Evolutionary conservation across 202 grass and related monocot species (phyloP), one percentile per base, ranked within the genome.

Genomic region (Digitaria exilis): DNA sequence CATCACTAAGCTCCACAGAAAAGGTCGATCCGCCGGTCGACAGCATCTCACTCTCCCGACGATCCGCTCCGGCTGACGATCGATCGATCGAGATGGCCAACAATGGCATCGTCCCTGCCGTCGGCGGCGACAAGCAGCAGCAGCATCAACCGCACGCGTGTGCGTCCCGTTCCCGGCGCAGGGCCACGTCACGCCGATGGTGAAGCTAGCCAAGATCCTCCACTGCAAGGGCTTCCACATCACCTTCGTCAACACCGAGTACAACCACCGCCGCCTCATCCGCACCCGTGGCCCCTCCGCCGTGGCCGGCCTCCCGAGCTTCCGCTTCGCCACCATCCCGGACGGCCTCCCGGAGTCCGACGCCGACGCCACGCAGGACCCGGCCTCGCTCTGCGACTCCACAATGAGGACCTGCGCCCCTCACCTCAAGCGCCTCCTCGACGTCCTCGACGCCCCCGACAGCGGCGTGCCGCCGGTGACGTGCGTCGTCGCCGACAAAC

Each of bases 161-260:
- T 88, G 81, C 63, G 4, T 91, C 6, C 81, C 85, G 52, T 85
- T 69, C 78, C 85, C 81, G 61, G 63, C 80, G 41, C 76, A 87
- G 78, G 89, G 89, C 29, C 89, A 91, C 80, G 21, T 91, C 59
- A 91, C 77, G 42, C 85, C 85, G 19, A 91, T 91, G 89, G 25
- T 88, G 80, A 85, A 88, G 60, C 85, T 91, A 1, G 81, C 81
- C 55, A 85, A 91, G 81, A 6, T 86, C 16, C 88, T 90, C 65
- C 8, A 90, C 61, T 35, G 66, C 83, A 62, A 31, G 42, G 79
- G 73, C 21, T 90, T 90, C 69, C 79, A 83, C 71, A 11, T 89
- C 78, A 86, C 87, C 51, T 86, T 89, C 69, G 83, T 89, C 58
- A 89, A 72, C 78, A 78, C 76, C 54, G 71, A 89, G 72, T 82